Percentiles rank a stretch among this genome's conserved stretches.
Conservation (phyloP, 2,329 filamentous ascomycete genomes). For the Verticillium klebahnii region DNA sequence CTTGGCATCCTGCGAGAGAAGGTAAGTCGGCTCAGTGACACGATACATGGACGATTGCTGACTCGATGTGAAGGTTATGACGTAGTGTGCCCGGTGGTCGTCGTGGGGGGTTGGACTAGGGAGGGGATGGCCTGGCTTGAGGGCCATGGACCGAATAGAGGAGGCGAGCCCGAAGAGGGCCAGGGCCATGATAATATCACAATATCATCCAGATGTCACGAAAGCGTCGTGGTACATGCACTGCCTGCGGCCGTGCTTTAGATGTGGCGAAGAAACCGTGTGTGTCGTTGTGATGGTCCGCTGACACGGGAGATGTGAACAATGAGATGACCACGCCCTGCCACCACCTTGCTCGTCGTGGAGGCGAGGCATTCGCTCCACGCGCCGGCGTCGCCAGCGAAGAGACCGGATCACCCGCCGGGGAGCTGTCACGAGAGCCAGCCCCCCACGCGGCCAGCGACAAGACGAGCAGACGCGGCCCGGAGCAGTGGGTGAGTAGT, state of each 20-base stretch:
- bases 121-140: neutral
- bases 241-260: no score
- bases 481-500: neutral
- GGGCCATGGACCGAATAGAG: neutral
- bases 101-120: neutral
- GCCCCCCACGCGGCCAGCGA: no score
- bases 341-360: no score
- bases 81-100: neutral
- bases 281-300: neutral
- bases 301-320: no score
- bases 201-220: neutral
- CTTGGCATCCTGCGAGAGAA: conserved; percentile 90
- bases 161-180: neutral
- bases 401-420: no score
- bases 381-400: no score
- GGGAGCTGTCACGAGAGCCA: neutral
- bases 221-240: neutral
- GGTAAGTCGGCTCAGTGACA: conserved; percentile 45
- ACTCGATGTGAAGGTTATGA: neutral
- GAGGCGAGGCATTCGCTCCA: no score
- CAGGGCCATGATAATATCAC: neutral
- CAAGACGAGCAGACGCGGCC: no score
- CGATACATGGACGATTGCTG: neutral
- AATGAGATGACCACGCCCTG: no score
- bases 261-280: no score